These are phyloP conservation scores for Aureobasidium uvarum DNA, from an alignment of 2,329 filamentous ascomycete species.

Conservation along the genomic window DNA sequence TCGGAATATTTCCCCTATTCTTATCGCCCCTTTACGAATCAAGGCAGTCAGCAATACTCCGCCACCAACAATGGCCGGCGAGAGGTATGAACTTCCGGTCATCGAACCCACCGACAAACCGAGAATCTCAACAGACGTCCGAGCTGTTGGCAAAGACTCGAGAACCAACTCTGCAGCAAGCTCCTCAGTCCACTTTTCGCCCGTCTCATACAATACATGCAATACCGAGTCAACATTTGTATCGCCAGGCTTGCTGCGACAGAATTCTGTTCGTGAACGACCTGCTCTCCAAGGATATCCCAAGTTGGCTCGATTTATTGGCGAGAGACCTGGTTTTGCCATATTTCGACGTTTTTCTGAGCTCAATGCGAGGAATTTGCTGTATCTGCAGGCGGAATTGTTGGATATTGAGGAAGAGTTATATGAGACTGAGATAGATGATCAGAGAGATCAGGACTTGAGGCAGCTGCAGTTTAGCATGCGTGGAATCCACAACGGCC, in stretches of 20 bases:
- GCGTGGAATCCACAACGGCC: neutral
- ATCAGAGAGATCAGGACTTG: slow-evolving; percentile 27
- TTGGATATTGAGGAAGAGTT: slow-evolving; percentile 32
- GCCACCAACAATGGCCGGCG: slow-evolving; percentile 5
- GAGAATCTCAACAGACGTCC: slow-evolving; percentile 11
- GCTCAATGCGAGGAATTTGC: slow-evolving; percentile 32
- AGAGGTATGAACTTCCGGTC: slow-evolving; percentile 18
- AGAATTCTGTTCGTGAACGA: slow-evolving; percentile 26
- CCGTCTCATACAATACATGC: slow-evolving; percentile 12
- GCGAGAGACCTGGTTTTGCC: slow-evolving; percentile 29
- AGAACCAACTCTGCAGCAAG: slow-evolving; percentile 2
- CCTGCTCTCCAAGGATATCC: slow-evolving; percentile 31
- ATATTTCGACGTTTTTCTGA: slow-evolving; percentile 33
- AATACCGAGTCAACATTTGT: slow-evolving; percentile 25
- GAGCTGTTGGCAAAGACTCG: slow-evolving; percentile 6
- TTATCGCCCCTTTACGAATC: neutral
- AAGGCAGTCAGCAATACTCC: neutral
- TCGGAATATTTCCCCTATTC: neutral
- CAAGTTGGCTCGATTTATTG: slow-evolving; percentile 30
- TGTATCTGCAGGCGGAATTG: slow-evolving; percentile 35
- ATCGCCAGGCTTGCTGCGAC: slow-evolving; percentile 26
- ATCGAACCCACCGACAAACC: slow-evolving; percentile 3
- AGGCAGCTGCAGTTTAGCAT: slow-evolving; percentile 30
- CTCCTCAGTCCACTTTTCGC: slow-evolving; percentile 19
- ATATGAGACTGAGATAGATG: slow-evolving; percentile 29